These are phyloP conservation scores for Alternaria angustiovoidea DNA, from an alignment of 2,329 filamentous ascomycete genomes.

Conservation along the genomic window DNA sequence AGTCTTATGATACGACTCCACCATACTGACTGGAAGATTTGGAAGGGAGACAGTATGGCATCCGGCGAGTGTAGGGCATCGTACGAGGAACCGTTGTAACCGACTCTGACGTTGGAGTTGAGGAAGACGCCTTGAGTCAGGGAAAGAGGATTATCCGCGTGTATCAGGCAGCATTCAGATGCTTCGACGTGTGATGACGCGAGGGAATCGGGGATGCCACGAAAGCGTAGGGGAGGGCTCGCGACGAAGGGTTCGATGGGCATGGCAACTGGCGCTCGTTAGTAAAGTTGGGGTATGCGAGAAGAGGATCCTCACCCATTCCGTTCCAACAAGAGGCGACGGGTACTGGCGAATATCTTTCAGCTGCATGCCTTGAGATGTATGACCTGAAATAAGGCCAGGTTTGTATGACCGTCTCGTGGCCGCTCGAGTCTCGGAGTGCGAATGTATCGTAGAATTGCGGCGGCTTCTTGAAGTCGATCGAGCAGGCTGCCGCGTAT, in stretches of 20 bases:
- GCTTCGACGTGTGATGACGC: constrained; percentile 70
- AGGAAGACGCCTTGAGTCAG: constrained; percentile 66
- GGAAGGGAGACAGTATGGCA: constrained; percentile 16
- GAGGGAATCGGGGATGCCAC: constrained; percentile 70
- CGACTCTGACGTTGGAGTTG: constrained; percentile 74
- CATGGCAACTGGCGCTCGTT: constrained; percentile 33
- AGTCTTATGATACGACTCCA: constrained; percentile 20
- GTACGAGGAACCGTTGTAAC: constrained; percentile 60
- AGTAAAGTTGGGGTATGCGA: neutral
- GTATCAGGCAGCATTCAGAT: constrained; percentile 82
- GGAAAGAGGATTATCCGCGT: constrained; percentile 72
- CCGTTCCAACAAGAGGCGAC: constrained; percentile 76
- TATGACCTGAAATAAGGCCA: constrained; percentile 68
- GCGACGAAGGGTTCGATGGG: constrained; percentile 34
- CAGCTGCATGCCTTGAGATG: constrained; percentile 63
- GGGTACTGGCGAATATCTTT: constrained; percentile 58
- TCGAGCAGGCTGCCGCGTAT: constrained; percentile 69
- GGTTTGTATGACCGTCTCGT: constrained; percentile 60
- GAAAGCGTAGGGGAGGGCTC: constrained; percentile 63
- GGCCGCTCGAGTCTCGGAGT: constrained; percentile 62
- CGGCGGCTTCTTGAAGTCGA: constrained; percentile 66
- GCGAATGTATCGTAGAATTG: constrained; percentile 71
- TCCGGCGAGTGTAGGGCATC: constrained; percentile 19
- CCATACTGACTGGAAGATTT: constrained; percentile 23
- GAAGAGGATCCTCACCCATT: constrained; percentile 51